Evolutionary conservation across 2,329 filamentous ascomycete genomes (phyloP).

Genomic region (Shiraia bambusicola): DNA sequence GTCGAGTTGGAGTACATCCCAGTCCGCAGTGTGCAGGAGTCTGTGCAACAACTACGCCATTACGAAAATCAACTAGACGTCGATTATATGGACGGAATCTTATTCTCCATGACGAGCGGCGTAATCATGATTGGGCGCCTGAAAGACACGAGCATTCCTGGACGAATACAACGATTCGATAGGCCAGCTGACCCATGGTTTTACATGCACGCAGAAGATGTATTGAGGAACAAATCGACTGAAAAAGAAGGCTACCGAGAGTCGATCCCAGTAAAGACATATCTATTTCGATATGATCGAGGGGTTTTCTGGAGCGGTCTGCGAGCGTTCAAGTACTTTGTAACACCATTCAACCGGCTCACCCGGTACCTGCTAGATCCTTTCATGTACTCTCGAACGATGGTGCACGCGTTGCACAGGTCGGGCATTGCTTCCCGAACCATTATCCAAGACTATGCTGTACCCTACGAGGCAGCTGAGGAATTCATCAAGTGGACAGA

Average conservation of each 20-base stretch:
- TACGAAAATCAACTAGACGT: conserved; percentile 45
- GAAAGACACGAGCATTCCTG: conserved; percentile 49
- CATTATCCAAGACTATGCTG: conserved; percentile 63
- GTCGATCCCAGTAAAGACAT: conserved; percentile 52
- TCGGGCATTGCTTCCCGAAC: conserved; percentile 58
- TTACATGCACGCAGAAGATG: conserved; percentile 63
- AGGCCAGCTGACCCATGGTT: conserved; percentile 69
- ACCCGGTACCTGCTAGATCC: conserved; percentile 61
- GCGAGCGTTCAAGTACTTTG: conserved; percentile 63
- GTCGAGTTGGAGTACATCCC: conserved; percentile 66
- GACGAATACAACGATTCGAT: conserved; percentile 52
- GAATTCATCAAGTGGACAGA: conserved; percentile 58
- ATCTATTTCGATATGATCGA: conserved; percentile 64
- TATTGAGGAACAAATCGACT: conserved; percentile 17
- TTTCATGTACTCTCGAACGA: conserved; percentile 62
- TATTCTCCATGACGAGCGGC: conserved; percentile 58
- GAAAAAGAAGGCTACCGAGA: conserved; percentile 34
- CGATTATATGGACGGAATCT: conserved; percentile 72
- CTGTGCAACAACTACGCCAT: conserved; percentile 52
- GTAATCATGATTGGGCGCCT: conserved; percentile 64
- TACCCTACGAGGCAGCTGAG: conserved; percentile 56
- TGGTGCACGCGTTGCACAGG: conserved; percentile 64
- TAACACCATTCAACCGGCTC: conserved; percentile 60
- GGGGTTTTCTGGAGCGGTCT: conserved; percentile 66
- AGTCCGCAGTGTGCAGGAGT: conserved; percentile 52